Evolutionary conservation across 2,329 filamentous ascomycete genomes (phyloP).

Genomic region (Aspergillus terreus): DNA sequence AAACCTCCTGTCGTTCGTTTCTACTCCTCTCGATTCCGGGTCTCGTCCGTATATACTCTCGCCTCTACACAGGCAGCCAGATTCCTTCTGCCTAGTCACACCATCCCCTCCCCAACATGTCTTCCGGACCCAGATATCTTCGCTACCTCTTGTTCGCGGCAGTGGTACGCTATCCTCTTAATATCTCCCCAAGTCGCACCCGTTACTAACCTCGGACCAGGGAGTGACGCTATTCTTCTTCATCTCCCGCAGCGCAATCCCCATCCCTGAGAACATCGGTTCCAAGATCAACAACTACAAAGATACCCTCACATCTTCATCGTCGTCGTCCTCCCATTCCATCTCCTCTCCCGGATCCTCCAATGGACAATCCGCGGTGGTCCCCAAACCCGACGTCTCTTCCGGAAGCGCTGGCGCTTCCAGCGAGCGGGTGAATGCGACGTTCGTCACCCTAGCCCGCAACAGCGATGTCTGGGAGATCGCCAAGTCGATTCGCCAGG

Average conservation of each 20-base stretch:
- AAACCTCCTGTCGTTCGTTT: neutral
- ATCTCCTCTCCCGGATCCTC: neutral
- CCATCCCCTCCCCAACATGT: constrained; percentile 7
- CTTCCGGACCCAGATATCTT: constrained; percentile 14
- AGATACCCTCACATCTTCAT: constrained; percentile 8
- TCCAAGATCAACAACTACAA: constrained; percentile 22
- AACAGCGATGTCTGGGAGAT: constrained; percentile 97
- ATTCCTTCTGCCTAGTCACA: neutral
- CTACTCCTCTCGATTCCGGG: neutral
- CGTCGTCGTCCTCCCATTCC: neutral
- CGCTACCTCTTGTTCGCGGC: constrained; percentile 17
- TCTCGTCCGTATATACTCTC: neutral
- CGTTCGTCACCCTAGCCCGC: constrained; percentile 91
- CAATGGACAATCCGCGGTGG: constrained; percentile 11
- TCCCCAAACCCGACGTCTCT: neutral
- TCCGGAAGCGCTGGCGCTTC: constrained; percentile 47
- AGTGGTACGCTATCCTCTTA: constrained; percentile 6
- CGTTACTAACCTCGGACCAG: constrained; percentile 28
- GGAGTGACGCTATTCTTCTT: constrained; percentile 75
- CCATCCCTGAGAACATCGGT: constrained; percentile 27
- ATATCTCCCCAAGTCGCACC: neutral
- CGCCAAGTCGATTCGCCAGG: constrained; percentile 87
- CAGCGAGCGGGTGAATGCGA: constrained; percentile 80
- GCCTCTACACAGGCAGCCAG: constrained; percentile 1
- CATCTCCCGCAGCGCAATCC: constrained; percentile 62